A percentile compares a stretch with the other conserved stretches of the same genome.
phyloP scores from a whole-genome alignment of 2,329 filamentous ascomycete species.

The Neonectria punicea region DNA sequence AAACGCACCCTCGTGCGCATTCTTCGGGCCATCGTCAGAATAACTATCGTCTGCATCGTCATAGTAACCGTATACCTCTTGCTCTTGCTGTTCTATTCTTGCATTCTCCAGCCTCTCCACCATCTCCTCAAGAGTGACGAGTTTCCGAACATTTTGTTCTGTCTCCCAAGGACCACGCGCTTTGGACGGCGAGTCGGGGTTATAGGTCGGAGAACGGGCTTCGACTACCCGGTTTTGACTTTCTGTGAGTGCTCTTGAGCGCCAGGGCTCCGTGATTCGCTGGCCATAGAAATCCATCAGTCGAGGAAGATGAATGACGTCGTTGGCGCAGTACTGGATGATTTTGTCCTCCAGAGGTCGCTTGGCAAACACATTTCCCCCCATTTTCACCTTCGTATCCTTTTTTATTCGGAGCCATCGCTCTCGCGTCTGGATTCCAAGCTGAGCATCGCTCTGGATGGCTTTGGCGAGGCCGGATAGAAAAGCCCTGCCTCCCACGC shows the following conservation, averaged over 20 bases:
- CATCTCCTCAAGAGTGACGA: not conserved
- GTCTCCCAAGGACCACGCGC: not conserved
- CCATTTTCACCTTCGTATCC: not conserved
- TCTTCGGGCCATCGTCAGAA: too few species aligned
- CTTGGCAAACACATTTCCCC: not conserved
- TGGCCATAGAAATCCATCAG: not conserved
- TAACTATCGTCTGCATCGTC: too few species aligned
- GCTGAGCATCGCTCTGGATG: not conserved
- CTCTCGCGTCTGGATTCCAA: not conserved
- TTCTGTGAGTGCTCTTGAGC: not conserved
- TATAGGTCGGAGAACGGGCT: not conserved
- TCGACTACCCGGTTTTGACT: not conserved
- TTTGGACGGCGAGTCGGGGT: not conserved
- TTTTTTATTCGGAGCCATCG: not conserved
- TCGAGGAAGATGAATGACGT: constrained; percentile 6
- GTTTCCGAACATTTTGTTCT: not conserved
- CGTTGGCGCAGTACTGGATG: constrained; percentile 8
- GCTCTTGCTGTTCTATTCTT: not conserved
- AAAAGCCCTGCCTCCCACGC: not conserved
- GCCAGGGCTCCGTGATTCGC: not conserved
- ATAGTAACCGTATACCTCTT: too few species aligned
- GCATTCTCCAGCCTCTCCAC: not conserved
- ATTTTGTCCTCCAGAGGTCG: not conserved
- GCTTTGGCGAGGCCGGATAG: not conserved
- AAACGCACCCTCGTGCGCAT: too few species aligned